Conservation (phyloP, 352 stramenopile genomes). For the Globisporangium heterothallicum region DNA sequence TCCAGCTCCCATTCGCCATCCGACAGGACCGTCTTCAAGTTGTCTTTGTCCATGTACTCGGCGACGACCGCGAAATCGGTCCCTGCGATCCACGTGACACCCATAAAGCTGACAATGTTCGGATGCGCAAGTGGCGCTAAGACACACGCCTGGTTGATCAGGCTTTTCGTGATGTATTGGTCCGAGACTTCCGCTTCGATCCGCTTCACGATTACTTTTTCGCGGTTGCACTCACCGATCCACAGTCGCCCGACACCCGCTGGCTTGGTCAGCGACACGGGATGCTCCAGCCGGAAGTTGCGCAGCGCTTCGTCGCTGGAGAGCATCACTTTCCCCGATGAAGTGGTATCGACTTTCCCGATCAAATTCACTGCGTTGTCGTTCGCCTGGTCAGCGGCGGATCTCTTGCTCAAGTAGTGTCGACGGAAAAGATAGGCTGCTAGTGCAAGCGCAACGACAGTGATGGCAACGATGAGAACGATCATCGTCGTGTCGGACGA, state of each 20-base stretch:
- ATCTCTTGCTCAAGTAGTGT: slow-evolving; percentile 24
- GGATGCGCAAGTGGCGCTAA: slow-evolving; percentile 50
- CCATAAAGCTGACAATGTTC: slow-evolving; percentile 61
- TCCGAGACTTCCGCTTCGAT: slow-evolving; percentile 61
- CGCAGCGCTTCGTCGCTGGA: slow-evolving; percentile 64
- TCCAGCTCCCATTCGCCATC: slow-evolving; percentile 52
- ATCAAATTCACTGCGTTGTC: slow-evolving; percentile 42
- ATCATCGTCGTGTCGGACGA: slow-evolving; percentile 33
- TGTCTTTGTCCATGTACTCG: slow-evolving; percentile 75
- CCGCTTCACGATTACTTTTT: slow-evolving; percentile 68
- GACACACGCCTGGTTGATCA: slow-evolving; percentile 49
- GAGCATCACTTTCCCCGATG: slow-evolving; percentile 41
- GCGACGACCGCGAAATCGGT: slow-evolving; percentile 74
- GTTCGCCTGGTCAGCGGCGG: not conserved
- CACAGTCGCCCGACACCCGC: slow-evolving; percentile 44
- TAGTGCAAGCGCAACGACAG: slow-evolving; percentile 30
- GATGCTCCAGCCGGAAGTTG: slow-evolving; percentile 43
- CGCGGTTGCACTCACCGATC: slow-evolving; percentile 46
- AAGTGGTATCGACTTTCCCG: slow-evolving; percentile 30
- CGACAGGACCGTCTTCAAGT: slow-evolving; percentile 47
- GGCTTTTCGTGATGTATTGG: slow-evolving; percentile 47
- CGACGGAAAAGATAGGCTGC: slow-evolving; percentile 32
- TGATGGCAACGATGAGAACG: slow-evolving; percentile 42
- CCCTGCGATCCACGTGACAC: slow-evolving; percentile 63
- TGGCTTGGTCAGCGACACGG: slow-evolving; percentile 47